Evolutionary conservation across 192 early-diverging fungal genomes (phyloP), one percentile per base, ranked within the genome.

Genomic region (Podila minutissima): DNA sequence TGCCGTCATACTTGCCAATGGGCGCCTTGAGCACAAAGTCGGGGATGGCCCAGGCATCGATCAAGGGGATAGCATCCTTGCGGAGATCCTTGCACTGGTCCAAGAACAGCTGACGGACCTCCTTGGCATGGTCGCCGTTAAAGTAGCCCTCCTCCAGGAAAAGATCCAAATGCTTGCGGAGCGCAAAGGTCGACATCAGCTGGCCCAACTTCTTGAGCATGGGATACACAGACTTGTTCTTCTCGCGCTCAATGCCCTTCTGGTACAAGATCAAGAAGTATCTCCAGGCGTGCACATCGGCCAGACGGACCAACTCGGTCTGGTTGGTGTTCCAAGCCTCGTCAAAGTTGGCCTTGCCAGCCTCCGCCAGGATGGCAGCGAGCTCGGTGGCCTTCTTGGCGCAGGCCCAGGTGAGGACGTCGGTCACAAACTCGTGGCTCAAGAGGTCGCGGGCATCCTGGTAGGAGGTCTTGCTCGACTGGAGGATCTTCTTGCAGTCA

Each of bases 21-120:
- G 89, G 89, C 12, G 88, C 86, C 79, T 90, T 87, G 59, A 89
- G 17, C 9, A 90, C 59, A 75, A 83, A 90, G 59, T 90, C 89
- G 46, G 89, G 86, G 37, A 83, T 78, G 24, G 75, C 84, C 76
- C 85, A 90, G n/a, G 83, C 84, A 66, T 90, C 89, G 3, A 85
- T 82, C 5, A 90, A 66, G 17, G 87, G 83, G 41, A 90, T 83
- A 8, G 83, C 85, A 67, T 89, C 76, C 59, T 75, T 69, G 51
- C 89, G 79, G n/a, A 87, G 58, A 9, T 83, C 82, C 72, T 74
- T 81, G 64, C 85, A 88, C 28, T 74, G 68, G 22, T 83, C 68
- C 50, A 83, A 77, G 77, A 84, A 82, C 41, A 68, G 26, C 11
- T 71, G 75, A n/a, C 84, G 82, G 50, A 90, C 50, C 22, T 62